A percentile compares a stretch with the other conserved stretches of the same genome.
Conservation (phyloP, 1,284 basidiomycete species). For the Porodaedalea pini region DNA sequence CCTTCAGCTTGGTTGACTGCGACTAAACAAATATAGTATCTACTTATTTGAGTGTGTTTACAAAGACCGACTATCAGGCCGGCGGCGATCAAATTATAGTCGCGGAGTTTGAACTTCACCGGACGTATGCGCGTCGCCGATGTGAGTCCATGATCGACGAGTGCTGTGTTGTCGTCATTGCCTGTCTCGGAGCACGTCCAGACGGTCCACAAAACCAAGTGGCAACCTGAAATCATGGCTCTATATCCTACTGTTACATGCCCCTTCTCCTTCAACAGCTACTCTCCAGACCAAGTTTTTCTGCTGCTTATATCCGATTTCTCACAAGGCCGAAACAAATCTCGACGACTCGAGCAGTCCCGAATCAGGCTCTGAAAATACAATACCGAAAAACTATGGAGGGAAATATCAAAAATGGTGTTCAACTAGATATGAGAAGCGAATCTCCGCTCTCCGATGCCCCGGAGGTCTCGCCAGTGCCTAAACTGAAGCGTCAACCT, state of each 20-base stretch:
- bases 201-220: neutral
- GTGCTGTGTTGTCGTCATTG: neutral
- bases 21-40: no score
- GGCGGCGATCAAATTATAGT: neutral
- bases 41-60: neutral
- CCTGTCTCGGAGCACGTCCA: neutral
- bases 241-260: neutral
- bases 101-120: neutral
- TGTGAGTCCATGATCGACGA: neutral
- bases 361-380: no score
- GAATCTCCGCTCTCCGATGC: slow-evolving; percentile 1
- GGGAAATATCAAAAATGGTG: neutral
- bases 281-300: neutral
- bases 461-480: neutral
- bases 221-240: neutral
- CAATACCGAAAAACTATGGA: neutral
- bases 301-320: neutral
- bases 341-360: neutral
- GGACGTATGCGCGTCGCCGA: neutral
- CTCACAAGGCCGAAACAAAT: neutral
- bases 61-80: neutral
- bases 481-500: neutral
- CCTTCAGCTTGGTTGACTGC: no score
- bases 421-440: neutral
- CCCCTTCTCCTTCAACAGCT: neutral